Conservation (phyloP, 371 early-diverging fungal genomes). For the Nematocida sp. region DNA sequence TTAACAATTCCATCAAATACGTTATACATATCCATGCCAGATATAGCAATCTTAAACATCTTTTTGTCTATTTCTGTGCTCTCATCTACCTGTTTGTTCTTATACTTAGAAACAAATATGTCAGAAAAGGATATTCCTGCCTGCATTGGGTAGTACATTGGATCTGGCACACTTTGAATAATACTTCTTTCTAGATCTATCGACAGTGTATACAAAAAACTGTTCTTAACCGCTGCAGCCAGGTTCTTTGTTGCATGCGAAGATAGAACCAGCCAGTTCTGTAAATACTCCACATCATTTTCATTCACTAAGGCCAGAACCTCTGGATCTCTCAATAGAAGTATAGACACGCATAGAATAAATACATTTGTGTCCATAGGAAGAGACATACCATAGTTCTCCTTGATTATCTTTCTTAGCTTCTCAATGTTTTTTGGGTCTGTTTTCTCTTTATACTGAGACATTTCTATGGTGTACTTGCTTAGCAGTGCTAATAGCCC, state of each 20-base stretch:
- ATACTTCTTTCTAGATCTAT: constrained; percentile 64
- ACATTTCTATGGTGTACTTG: constrained; percentile 6
- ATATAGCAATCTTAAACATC: constrained; percentile 26
- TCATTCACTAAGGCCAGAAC: neutral
- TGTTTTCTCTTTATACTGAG: constrained; percentile 12
- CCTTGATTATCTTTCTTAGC: constrained; percentile 11
- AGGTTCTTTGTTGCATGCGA: constrained; percentile 13
- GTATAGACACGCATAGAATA: neutral
- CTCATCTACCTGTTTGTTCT: constrained; percentile 41
- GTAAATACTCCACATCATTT: constrained; percentile 13
- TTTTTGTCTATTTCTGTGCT: constrained; percentile 26
- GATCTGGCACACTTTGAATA: constrained; percentile 64
- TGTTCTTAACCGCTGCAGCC: constrained; percentile 5
- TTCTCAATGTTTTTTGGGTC: neutral
- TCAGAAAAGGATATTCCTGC: constrained; percentile 60
- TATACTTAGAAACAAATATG: constrained; percentile 48
- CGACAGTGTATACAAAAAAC: constrained; percentile 5
- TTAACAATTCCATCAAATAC: constrained; percentile 28
- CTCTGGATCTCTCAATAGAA: constrained; percentile 7
- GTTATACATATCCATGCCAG: constrained; percentile 36
- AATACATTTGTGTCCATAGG: neutral
- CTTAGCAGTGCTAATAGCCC: constrained; percentile 14
- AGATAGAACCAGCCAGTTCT: constrained; percentile 24
- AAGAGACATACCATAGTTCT: neutral
- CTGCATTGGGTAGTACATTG: constrained; percentile 65